Percentiles rank a stretch among this genome's conserved stretches.
Evolutionary conservation across 495 filamentous ascomycete genomes (phyloP).

Genomic region (Annulohypoxylon bovei): DNA sequence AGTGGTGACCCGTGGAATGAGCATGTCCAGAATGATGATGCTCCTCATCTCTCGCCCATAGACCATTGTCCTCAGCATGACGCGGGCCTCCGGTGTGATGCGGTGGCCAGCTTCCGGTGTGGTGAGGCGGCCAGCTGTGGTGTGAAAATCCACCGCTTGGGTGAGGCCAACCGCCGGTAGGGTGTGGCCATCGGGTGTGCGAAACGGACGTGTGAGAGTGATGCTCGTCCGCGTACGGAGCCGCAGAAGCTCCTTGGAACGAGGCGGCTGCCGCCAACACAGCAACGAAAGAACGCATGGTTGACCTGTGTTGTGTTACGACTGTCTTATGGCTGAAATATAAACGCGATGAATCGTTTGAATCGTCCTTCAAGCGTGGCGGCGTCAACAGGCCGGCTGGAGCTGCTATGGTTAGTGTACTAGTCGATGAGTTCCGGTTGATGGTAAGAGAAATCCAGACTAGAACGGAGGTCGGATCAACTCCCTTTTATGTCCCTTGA

Average conservation of each 20-base stretch:
- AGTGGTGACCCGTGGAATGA: neutral
- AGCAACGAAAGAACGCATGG: constrained; percentile 37
- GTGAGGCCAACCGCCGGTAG: constrained; percentile 15
- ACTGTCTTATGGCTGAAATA: neutral
- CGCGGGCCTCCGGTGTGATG: constrained; percentile 14
- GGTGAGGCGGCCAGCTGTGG: neutral
- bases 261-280: constrained; percentile 25
- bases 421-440: neutral
- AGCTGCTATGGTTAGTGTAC: constrained; percentile 12
- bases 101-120: neutral
- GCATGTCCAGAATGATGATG: neutral
- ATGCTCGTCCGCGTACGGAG: constrained; percentile 14
- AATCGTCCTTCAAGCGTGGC: neutral
- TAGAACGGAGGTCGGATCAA: constrained; percentile 8
- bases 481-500: constrained; percentile 25
- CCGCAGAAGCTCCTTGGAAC: constrained; percentile 25
- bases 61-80: neutral
- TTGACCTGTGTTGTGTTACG: constrained; percentile 9
- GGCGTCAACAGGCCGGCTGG: constrained; percentile 10
- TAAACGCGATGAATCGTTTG: neutral
- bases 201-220: neutral
- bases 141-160: constrained; percentile 11
- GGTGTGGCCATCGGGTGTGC: constrained; percentile 11
- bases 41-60: constrained; percentile 5
- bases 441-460: constrained; percentile 4